Percentiles rank a stretch among this genome's conserved stretches.
Evolutionary conservation across 768 basidiomycete species (phyloP).

Genomic region (Tricholoma sp.): DNA sequence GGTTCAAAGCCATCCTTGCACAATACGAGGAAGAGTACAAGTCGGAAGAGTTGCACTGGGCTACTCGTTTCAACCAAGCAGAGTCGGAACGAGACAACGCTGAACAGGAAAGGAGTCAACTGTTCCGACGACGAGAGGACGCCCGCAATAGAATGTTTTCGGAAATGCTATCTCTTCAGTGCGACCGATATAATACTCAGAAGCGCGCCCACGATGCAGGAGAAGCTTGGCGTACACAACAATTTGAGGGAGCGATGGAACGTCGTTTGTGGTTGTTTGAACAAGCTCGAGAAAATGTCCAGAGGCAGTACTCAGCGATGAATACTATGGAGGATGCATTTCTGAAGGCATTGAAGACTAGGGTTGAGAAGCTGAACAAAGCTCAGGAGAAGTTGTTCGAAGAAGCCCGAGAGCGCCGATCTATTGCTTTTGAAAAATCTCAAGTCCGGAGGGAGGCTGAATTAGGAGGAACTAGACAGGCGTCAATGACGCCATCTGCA

Average conservation of each 20-base stretch:
- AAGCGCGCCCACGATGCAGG: background rate
- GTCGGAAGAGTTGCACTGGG: background rate
- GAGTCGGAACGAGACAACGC: background rate
- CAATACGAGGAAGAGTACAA: background rate
- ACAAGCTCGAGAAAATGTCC: background rate
- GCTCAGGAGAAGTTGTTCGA: background rate
- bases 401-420: background rate
- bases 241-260: background rate
- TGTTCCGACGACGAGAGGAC: background rate
- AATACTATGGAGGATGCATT: background rate
- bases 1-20: background rate
- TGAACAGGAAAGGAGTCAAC: background rate
- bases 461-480: background rate
- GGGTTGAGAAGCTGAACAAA: background rate
- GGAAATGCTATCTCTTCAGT: background rate
- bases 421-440: background rate
- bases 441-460: background rate
- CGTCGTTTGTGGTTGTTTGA: background rate
- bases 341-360: background rate
- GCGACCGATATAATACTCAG: background rate
- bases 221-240: background rate
- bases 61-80: background rate
- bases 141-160: background rate
- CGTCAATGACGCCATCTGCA: background rate
- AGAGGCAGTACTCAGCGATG: background rate